Evolutionary conservation across 306 rosid species (phyloP), one percentile per base, ranked within the genome.

Genomic region (Ormosia semicastrata): DNA sequence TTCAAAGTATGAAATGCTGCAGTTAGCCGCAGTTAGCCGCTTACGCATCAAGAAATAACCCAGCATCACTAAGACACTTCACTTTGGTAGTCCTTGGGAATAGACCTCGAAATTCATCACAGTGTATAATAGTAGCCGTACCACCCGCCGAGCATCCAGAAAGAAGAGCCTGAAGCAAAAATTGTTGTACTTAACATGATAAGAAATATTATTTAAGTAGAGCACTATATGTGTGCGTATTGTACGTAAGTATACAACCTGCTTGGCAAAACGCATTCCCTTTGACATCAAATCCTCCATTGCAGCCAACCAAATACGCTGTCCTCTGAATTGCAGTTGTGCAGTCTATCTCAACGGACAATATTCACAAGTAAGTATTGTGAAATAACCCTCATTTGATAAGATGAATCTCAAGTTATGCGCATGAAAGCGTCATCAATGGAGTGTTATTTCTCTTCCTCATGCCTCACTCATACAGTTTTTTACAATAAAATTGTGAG

Each of bases 61-160:
- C 99, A 68, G 94, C 97, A 87, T 95, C 99, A 80, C 96, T 95
- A 53, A 95, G 88, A 84, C 99, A 95, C 87, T 93, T 93, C 77
- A 92, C 97, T 88, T 58, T 92, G 7, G 94, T 93, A 54, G 82
- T 84, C 57, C 88, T 43, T 6, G 98, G 87, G 78, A 93, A 88
- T 4, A 89, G 89, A 50, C 83, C 87, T 15, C 86, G 79, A 66
- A 92, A 93, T 73, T 91, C 89, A 65, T 95, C 97, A 37, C 99
- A 95, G 75, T 95, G 98, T 85, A 95, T 53, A 81, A 92, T 88
- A 68, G 98, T 78, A 81, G 97, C 97, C 63, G 93, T 63, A 80
- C 97, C 98, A 3, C 97, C 98, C 3, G 99, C 98, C 1, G 99
- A 95, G 91, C 99, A 95, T 57, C 99, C 99, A 30, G 99, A 93